These are phyloP conservation scores for Cavenderia fasciculata DNA, from an alignment of 78 protist genomes.

Conservation along the genomic window DNA sequence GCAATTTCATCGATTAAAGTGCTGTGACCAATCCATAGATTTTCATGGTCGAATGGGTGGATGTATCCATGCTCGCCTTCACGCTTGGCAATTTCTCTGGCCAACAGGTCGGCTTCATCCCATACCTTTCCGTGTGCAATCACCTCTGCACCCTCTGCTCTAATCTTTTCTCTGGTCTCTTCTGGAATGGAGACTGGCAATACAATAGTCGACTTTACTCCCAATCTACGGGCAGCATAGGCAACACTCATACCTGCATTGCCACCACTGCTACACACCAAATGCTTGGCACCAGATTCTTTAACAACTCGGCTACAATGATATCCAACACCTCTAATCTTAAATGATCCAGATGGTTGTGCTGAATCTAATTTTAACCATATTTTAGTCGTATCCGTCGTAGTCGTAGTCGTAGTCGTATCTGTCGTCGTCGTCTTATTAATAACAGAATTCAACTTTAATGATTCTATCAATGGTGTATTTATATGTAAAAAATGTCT, in stretches of 20 bases:
- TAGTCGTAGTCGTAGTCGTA: background rate
- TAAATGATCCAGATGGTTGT: conserved; percentile 80
- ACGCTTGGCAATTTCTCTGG: conserved; percentile 44
- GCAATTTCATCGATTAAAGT: conserved; percentile 59
- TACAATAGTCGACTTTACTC: conserved; percentile 61
- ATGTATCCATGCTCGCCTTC: conserved; percentile 66
- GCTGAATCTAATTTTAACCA: conserved; percentile 67
- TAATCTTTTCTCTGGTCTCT: conserved; percentile 50
- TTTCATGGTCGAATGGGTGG: conserved; percentile 75
- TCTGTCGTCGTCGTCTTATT: background rate
- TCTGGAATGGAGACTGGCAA: conserved; percentile 71
- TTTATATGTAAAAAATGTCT: background rate
- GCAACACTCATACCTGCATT: conserved; percentile 81
- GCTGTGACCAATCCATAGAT: conserved; percentile 80
- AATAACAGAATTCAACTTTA: background rate
- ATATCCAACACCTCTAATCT: conserved; percentile 73
- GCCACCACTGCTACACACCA: conserved; percentile 77
- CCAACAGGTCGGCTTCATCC: conserved; percentile 76
- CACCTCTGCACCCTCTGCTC: conserved; percentile 79
- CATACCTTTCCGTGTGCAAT: conserved; percentile 70
- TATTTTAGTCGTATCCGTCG: background rate
- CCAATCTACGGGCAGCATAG: conserved; percentile 55
- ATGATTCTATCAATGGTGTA: conserved; percentile 17
- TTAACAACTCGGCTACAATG: conserved; percentile 39
- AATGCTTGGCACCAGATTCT: conserved; percentile 32